These are phyloP conservation scores for Apiospora malaysiana DNA, from an alignment of 2,329 filamentous ascomycete genomes.

Conservation along the genomic window DNA sequence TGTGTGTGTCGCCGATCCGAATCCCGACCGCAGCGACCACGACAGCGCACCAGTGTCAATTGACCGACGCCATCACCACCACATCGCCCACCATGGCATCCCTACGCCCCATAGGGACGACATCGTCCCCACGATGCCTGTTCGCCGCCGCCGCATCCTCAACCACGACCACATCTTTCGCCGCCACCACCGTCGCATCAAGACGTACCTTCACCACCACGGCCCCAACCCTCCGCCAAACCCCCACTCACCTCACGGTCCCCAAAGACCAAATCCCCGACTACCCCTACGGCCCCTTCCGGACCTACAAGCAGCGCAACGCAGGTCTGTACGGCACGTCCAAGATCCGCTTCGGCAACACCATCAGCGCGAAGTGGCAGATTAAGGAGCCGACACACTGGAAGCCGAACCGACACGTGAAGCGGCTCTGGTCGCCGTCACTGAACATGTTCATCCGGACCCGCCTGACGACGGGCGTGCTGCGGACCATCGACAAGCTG, in stretches of 20 bases:
- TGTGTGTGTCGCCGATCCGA: background rate
- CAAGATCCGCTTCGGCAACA: constrained; percentile 81
- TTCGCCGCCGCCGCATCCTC: constrained; percentile 12
- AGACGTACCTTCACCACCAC: constrained; percentile 35
- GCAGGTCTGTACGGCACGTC: constrained; percentile 72
- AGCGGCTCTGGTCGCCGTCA: constrained; percentile 69
- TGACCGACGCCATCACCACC: background rate
- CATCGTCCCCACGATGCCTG: constrained; percentile 23
- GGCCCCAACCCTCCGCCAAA: constrained; percentile 31
- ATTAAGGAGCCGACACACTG: constrained; percentile 74
- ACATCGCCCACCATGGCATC: constrained; percentile 23
- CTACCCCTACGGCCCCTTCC: constrained; percentile 76
- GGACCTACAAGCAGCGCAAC: constrained; percentile 81
- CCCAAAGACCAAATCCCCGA: constrained; percentile 52
- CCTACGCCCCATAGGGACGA: constrained; percentile 16
- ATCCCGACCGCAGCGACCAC: background rate
- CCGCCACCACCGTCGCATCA: constrained; percentile 18
- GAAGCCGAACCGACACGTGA: constrained; percentile 76
- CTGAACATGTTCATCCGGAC: constrained; percentile 70
- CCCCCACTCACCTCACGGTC: constrained; percentile 47
- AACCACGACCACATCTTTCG: background rate
- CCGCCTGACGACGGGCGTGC: constrained; percentile 71
- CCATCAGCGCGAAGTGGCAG: constrained; percentile 69
- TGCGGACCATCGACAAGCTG: constrained; percentile 79
- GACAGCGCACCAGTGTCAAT: background rate